Base-by-base conservation (phyloP, 495 filamentous ascomycete species). In the Lophium mytilinum region DNA sequence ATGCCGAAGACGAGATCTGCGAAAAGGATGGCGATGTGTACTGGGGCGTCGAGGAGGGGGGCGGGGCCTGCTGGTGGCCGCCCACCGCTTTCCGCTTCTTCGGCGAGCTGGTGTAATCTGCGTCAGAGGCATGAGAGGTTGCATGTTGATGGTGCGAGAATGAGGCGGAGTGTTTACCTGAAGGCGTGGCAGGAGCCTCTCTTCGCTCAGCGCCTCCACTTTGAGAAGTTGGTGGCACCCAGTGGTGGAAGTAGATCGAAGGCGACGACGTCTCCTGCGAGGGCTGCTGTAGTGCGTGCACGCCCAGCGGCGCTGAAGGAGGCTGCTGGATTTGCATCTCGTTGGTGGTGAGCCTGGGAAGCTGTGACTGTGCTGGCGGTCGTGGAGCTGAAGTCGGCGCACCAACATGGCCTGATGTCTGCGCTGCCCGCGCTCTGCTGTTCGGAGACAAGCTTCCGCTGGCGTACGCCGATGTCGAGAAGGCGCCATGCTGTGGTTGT, bases 181-280 rank as follows among this genome's bases (percentile, higher is more conserved):
- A 82, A 61, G 81, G 81, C 62, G 81, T 81, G 68, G 78, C 75
- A 62, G 82, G 78, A 69, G 83, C 82, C 65, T 83, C 79, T 52
- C 75, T 72, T 61, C 76, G 70, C 59, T 73, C 53, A 59, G 73
- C 69, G 50, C 76, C 69, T 53, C 75, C 77, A 61, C 74, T 69
- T 69, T 84, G 82, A 7, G 79, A 77, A 12, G 73, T 76, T 24
- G 90, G 90, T 5, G 91, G 91, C 52, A 89, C 83, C 88, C 88
- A 95, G 65, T 95, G 89, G 66, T 95, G 90, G 58, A 95, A 95
- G 66, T 89, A 94, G 49, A 95, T 85, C 12, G 83, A 83, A 1
- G 83, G 78, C 7, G 88, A 84, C 8, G 82, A 78, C 39, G 80
- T 72, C 50, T 83, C 77, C 36, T 60, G 62, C 18, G 37, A 53